Base-by-base conservation (phyloP, 2,329 filamentous ascomycete genomes). In the Raffaelea deltoideospora region DNA sequence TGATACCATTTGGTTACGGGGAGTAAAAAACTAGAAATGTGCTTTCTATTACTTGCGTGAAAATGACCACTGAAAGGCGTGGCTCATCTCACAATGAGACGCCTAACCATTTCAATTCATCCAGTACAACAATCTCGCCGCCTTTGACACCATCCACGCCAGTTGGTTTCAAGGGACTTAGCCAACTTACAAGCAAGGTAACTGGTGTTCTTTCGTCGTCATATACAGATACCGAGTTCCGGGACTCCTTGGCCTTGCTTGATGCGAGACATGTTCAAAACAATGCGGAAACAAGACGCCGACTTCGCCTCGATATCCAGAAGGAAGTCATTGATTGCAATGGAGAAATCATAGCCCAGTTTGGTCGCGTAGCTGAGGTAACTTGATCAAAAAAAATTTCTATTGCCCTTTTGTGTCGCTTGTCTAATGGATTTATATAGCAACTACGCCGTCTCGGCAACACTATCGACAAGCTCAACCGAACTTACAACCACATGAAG, bases 271-370 rank as follows among this genome's bases (percentile, higher is more conserved):
- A 68, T 1, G 56, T 86, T 13, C 62, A 69, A 38, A 95, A 93
- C 52, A 83, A 75, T 11, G 68, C 82, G 10, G 81, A 87, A 45
- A 79, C 77, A 3, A 72, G 90, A 35, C 75, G 88, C 6, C 78
- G 83, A 40, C 60, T 96, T 14, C 76, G 87, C 14, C 59, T 93
- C 1, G 77, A 92, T 52, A 67, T 93, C 2, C 86, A 96, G 53
- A 88, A 81, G 54, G 87, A 96, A 52, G 82, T 95, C 27, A 87
- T 96, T 39, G 75, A 88, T 45, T 86, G 81, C 58, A 95, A 96
- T 72, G 86, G 82, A 34, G 75, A 84, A 45, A 82, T 96, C 44
- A 75, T 96, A 40, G 67, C 73, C 37, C 85, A 94, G 52, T 96
- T 96, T 58, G 84, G 86, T 26, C 70, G 76, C 38, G 85, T 98